phyloP scores from a whole-genome alignment of 2,329 filamentous ascomycete species.

The Penicillium sp. region DNA sequence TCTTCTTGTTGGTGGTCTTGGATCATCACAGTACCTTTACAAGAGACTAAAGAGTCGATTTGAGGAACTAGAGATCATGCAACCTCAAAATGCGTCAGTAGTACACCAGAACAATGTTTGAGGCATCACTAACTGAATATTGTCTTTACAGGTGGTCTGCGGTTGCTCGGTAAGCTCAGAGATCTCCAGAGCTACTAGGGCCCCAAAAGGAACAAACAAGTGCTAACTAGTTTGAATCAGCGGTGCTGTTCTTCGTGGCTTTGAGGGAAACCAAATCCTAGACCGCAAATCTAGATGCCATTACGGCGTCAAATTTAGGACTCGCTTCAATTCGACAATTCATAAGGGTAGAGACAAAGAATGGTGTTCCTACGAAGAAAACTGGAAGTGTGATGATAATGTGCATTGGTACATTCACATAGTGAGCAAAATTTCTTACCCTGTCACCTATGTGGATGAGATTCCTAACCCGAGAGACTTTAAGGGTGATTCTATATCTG shows the following conservation, averaged over 20 bases:
- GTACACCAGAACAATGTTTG: background rate
- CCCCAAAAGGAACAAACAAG: too few relatives aligned
- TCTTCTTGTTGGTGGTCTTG: slow-evolving; percentile 46
- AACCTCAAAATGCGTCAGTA: slow-evolving; percentile 34
- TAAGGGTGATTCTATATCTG: slow-evolving; percentile 22
- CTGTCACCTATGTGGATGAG: background rate
- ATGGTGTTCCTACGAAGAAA: slow-evolving; percentile 17
- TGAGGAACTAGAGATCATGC: slow-evolving; percentile 35
- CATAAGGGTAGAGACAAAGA: background rate
- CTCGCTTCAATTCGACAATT: rapidly evolving
- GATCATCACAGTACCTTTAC: slow-evolving; percentile 42
- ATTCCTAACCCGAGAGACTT: background rate
- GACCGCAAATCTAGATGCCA: slow-evolving; percentile 24
- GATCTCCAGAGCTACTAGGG: too few relatives aligned
- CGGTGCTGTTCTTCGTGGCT: slow-evolving; percentile 29
- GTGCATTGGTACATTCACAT: slow-evolving; percentile 31
- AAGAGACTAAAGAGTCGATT: slow-evolving; percentile 29
- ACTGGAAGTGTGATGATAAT: background rate
- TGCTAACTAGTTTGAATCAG: slow-evolving; percentile 8
- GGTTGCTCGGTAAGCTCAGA: slow-evolving; percentile 24
- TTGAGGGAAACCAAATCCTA: slow-evolving; percentile 28
- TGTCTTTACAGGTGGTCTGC: slow-evolving; percentile 30
- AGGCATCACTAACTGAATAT: background rate
- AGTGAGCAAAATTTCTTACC: slow-evolving; percentile 8
- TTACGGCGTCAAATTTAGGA: slow-evolving; percentile 4